Conservation (phyloP, 257 asterid genomes). For the Nicotiana undulata region DNA sequence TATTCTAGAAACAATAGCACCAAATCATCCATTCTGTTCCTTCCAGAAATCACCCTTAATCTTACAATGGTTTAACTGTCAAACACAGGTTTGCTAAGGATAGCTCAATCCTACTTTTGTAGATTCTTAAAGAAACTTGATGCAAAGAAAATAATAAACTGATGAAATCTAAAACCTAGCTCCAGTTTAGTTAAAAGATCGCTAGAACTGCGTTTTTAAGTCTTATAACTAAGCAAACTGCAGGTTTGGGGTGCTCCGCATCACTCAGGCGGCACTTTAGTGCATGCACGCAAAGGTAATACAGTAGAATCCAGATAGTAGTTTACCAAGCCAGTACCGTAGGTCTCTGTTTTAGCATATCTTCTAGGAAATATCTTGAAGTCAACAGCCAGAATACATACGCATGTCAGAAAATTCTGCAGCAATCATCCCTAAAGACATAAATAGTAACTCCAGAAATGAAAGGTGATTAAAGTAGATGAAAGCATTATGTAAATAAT, state of each 20-base stretch:
- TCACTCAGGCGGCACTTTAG: background rate
- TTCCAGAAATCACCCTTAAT: background rate
- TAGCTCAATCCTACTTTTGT: background rate
- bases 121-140: background rate
- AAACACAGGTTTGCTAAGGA: too few species aligned
- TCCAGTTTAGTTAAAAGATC: background rate
- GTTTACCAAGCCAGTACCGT: conserved; percentile 84
- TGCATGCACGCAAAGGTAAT: background rate
- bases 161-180: background rate
- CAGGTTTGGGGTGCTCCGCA: background rate
- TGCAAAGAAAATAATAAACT: background rate
- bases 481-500: background rate
- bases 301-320: conserved; percentile 8
- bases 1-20: background rate
- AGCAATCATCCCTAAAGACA: conserved; percentile 15
- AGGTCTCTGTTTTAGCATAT: conserved; percentile 94
- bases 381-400: conserved; percentile 90
- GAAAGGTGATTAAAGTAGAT: conserved; percentile 10
- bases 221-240: background rate
- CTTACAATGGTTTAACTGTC: background rate
- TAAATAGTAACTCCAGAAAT: conserved; percentile 4
- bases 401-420: conserved; percentile 84
- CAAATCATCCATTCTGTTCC: background rate
- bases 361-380: conserved; percentile 92
- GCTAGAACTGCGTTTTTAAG: background rate